Evolutionary conservation across 805 yeast species (phyloP).

Genomic region (Nakazawaea sp.): DNA sequence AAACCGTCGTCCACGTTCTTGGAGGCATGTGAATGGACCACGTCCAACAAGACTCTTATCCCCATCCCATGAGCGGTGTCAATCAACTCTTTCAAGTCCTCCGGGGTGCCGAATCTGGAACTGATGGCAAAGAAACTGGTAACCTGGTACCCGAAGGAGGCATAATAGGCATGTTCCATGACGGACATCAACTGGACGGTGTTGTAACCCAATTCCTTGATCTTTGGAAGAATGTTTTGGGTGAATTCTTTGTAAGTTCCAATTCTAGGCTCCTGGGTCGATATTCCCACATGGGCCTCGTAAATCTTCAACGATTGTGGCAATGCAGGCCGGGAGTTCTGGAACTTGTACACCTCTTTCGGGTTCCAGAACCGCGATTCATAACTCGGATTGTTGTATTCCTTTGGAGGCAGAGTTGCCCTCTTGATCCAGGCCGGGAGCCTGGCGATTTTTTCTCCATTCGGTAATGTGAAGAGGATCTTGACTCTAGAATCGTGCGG

Average conservation of each 20-base stretch:
- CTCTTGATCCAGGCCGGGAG: constrained; percentile 86
- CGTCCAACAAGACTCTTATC: constrained; percentile 78
- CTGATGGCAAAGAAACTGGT: constrained; percentile 88
- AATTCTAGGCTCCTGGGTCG: constrained; percentile 80
- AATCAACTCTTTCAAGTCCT: constrained; percentile 81
- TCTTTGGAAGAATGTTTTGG: constrained; percentile 70
- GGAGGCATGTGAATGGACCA: constrained; percentile 95
- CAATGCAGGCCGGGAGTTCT: constrained; percentile 56
- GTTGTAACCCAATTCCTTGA: constrained; percentile 81
- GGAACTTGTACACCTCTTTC: constrained; percentile 43
- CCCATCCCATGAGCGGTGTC: constrained; percentile 91
- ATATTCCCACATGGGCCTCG: constrained; percentile 95
- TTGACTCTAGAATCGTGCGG: constrained; percentile 78
- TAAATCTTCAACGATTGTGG: constrained; percentile 63
- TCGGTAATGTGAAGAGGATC: constrained; percentile 54
- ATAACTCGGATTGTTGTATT: constrained; percentile 40
- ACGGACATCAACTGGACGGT: constrained; percentile 95
- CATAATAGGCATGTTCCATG: constrained; percentile 98
- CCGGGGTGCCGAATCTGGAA: constrained; percentile 93
- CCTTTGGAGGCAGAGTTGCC: constrained; percentile 69
- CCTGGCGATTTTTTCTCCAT: constrained; percentile 69
- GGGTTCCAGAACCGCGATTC: constrained; percentile 97
- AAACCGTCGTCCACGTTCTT: constrained; percentile 92
- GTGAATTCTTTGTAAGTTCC: constrained; percentile 88
- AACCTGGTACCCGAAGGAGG: constrained; percentile 96